These are phyloP conservation scores for Taphrina sp. DNA, from an alignment of 1,139 yeast species.

Conservation along the genomic window DNA sequence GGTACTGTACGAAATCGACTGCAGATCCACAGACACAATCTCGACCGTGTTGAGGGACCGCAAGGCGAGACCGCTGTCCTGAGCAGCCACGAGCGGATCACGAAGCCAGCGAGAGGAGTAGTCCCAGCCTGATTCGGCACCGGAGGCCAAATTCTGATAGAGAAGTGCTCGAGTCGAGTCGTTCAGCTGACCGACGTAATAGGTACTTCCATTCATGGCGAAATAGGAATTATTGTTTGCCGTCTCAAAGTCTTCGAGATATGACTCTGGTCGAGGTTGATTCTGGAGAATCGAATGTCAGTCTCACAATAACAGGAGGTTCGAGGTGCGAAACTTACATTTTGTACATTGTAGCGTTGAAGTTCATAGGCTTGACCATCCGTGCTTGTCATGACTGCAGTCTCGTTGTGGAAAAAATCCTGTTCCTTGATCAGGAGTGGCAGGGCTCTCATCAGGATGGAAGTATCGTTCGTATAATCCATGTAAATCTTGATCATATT, in stretches of 20 bases:
- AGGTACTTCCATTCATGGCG: constrained; percentile 9
- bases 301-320: too few species aligned
- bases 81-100: constrained; percentile 8
- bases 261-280: constrained; percentile 33
- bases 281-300: constrained; percentile 6
- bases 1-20: constrained; percentile 25
- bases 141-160: constrained; percentile 29
- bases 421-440: constrained; percentile 24
- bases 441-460: constrained; percentile 26
- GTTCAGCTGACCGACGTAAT: constrained; percentile 2
- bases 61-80: constrained; percentile 13
- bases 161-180: background rate
- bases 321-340: background rate
- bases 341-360: constrained; percentile 9
- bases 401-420: constrained; percentile 6
- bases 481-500: constrained; percentile 27
- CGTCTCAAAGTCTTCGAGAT: constrained; percentile 29
- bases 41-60: constrained; percentile 20
- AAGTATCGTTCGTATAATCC: constrained; percentile 17
- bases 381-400: background rate
- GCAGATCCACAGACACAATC: constrained; percentile 31
- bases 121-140: constrained; percentile 34
- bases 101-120: constrained; percentile 26
- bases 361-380: background rate
- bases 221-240: constrained; percentile 26